Base-by-base conservation (phyloP, 2,329 filamentous ascomycete genomes). In the Clonostachys sp. region DNA sequence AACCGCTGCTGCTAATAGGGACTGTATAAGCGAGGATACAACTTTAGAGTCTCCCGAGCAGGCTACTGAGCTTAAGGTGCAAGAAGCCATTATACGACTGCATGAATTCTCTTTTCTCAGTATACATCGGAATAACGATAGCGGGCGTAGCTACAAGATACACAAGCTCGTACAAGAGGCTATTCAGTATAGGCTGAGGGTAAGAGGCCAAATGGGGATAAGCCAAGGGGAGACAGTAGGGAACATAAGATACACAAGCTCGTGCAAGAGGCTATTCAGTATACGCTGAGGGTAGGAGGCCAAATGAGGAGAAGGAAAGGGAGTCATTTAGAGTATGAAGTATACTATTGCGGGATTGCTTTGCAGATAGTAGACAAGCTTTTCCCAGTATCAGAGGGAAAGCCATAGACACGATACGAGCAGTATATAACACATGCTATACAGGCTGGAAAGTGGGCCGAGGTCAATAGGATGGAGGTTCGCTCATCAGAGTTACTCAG, bases 101-200 rank as follows among this genome's bases (percentile, higher is more conserved):
- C 50, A 53, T 34, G 57, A 68, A 20, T 65, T 66, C 36, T 68
- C 63, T 0, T 68, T 70, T 44, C 44, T 68, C 1, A 50, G 46
- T 30, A 40, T 49, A 18, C 38, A 39, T 1, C 33, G 38, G 9
- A 20, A 20, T 5, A 5, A 20, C 4, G 18, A 20, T 20, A 5
- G 18, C 4, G 18, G 18, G 18, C 18, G 18, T 5, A 53, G 30
- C 12, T 66, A 62, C 45, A 56, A 65, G 46, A 57, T 65, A 51
- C 60, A 65, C 43, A 62, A 57, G 48, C 57, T 64, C 2, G 58
- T 61, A 3, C 60, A 63, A 42, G 57, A 62, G 42, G 61, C 59
- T 14, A 45, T 49, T 5, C 56, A 46, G 2, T 59, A 59, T 42
- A 47, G 48, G 12, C 42, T 59, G 4, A 36, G 39, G 6, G 42